Evolutionary conservation across 192 early-diverging fungal genomes (phyloP).

Genomic region (Backusella parvicylindrica): DNA sequence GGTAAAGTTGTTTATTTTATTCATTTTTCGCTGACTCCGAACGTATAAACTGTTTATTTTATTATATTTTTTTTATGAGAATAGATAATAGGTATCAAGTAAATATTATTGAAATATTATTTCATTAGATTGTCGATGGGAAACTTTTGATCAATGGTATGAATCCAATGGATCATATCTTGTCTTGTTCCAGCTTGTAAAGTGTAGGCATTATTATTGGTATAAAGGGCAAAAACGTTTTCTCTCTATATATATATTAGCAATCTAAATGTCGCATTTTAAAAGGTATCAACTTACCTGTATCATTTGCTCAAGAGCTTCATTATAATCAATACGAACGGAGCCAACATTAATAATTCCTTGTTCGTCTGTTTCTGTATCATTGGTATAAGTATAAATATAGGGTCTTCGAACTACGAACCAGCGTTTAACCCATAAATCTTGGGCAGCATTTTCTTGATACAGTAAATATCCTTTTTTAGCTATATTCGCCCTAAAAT

Average conservation of each 20-base stretch:
- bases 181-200: constrained; percentile 58
- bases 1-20: neutral
- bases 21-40: neutral
- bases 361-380: constrained; percentile 60
- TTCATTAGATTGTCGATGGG: constrained; percentile 23
- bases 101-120: neutral
- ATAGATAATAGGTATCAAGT: neutral
- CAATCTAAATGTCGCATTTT: neutral
- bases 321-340: constrained; percentile 62
- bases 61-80: neutral
- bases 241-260: constrained; percentile 36
- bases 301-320: constrained; percentile 55
- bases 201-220: constrained; percentile 59
- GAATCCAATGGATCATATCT: constrained; percentile 70
- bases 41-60: neutral
- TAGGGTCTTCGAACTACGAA: constrained; percentile 81
- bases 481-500: constrained; percentile 45
- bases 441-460: constrained; percentile 49
- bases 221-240: constrained; percentile 68
- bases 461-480: constrained; percentile 53
- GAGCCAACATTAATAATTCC: constrained; percentile 71
- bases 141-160: constrained; percentile 41
- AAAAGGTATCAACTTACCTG: constrained; percentile 58
- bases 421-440: constrained; percentile 75
- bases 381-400: constrained; percentile 69